phyloP scores from a whole-genome alignment of 1,284 basidiomycete genomes.

The Sporisorium sorghi region DNA sequence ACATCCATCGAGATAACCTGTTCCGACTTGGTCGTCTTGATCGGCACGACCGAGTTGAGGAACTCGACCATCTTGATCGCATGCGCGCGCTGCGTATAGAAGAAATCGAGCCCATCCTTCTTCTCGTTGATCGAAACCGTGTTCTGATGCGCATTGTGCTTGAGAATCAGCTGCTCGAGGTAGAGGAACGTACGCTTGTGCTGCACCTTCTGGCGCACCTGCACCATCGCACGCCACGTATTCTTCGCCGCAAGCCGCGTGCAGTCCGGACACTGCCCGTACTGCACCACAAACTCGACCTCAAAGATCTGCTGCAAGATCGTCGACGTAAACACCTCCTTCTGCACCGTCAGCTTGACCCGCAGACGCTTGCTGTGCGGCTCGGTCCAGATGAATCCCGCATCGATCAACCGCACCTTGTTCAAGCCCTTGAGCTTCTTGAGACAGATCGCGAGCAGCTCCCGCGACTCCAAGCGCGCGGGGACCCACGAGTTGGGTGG shows the following conservation, averaged over 20 bases:
- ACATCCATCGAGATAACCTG: conserved; percentile 93
- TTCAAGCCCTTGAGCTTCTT: conserved; percentile 93
- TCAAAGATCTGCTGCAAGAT: conserved; percentile 98
- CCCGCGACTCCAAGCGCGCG: conserved; percentile 89
- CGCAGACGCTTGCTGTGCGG: conserved; percentile 93
- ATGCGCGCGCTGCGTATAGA: conserved; percentile 88
- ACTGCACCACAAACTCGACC: conserved; percentile 93
- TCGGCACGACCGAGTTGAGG: conserved; percentile 85
- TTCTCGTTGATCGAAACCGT: conserved; percentile 93
- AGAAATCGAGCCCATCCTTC: conserved; percentile 95
- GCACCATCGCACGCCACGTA: conserved; percentile 96
- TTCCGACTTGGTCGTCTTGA: conserved; percentile 88
- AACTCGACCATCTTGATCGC: conserved; percentile 99
- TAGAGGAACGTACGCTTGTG: conserved; percentile 98
- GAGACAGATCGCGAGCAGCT: conserved; percentile 80
- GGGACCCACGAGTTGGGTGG: conserved; percentile 89
- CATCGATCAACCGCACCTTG: conserved; percentile 95
- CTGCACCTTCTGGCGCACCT: conserved; percentile 87
- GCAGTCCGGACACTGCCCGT: conserved; percentile 95
- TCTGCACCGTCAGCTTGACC: conserved; percentile 96
- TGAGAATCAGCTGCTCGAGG: conserved; percentile 96
- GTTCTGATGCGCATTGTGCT: conserved; percentile 96
- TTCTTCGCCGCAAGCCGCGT: conserved; percentile 95
- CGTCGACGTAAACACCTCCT: conserved; percentile 95
- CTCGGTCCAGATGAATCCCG: conserved; percentile 99